Base-by-base conservation (phyloP, 352 stramenopile genomes). In the Phytophthora ohioensis region DNA sequence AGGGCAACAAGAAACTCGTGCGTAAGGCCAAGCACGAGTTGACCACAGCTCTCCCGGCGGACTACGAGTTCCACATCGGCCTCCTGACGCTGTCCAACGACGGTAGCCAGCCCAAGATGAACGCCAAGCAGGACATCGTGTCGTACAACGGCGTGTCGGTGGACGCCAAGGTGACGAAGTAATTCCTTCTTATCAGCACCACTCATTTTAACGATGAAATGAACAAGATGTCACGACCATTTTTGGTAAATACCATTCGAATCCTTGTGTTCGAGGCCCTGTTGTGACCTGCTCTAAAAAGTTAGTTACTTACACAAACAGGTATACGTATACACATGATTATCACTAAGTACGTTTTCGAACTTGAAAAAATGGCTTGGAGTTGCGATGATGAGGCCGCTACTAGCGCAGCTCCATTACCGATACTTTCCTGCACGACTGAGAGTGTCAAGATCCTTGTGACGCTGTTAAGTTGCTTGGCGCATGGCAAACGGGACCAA, bases 381-480 rank as follows among this genome's bases (percentile, higher is more conserved):
- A 75, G 58, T 17, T 68, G 60, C 36, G 71, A 76, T 21, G 71
- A 72, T 11, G 62, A 71, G 34, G 64, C 58, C 8, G 45, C 42
- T 52, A 32, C 7, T 9, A 52, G 47, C 12, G 51, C 64, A 1
- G 39, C 38, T 3, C 54, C 67, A 34, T 55, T 79, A 38, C 79
- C 81, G 32, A 82, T 73, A 42, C 67, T 93, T 36, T 65, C 75
- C 42, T 92, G 84, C 73, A 76, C 84, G 7, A 56, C 73, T 27
- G 85, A 93, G 59, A 96, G 82, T 55, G 84, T 91, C 17, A 93
- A 93, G 59, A 52, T 93, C 51, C 66, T 96, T 17, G 82, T 94
- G 68, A 92, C 83, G 34, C 70, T 96, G 35, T 75, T 96, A 5
- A 77, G 65, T 51, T 94, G 86, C 38, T 58, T 96, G 27, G 72